These are phyloP conservation scores for Fusarium sp. DNA, from an alignment of 2,329 filamentous ascomycete genomes.

Conservation along the genomic window DNA sequence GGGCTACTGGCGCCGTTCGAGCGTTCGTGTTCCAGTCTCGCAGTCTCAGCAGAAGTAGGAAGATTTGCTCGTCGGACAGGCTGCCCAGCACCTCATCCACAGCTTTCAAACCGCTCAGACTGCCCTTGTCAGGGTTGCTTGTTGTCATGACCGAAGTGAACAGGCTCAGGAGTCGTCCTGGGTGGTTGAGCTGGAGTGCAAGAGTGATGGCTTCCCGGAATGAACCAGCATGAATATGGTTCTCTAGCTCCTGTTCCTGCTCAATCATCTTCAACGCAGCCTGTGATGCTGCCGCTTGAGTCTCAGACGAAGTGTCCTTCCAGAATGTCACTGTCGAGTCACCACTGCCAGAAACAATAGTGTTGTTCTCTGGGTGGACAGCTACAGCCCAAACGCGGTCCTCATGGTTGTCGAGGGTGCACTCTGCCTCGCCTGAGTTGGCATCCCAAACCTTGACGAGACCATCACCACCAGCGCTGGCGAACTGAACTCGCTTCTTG, in stretches of 20 bases:
- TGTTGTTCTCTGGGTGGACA: conserved; percentile 75
- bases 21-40: conserved; percentile 99
- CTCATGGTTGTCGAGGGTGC: conserved; percentile 95
- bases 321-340: conserved; percentile 96
- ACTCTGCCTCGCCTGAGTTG: conserved; percentile 83
- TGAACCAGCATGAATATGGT: conserved; percentile 87
- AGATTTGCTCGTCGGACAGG: conserved; percentile 87
- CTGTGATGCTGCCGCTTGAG: conserved; percentile 78
- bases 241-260: conserved; percentile 93
- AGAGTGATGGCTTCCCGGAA: conserved; percentile 94
- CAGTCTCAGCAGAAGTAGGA: conserved; percentile 81
- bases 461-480: conserved; percentile 91
- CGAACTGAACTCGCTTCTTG: conserved; percentile 77
- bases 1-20: conserved; percentile 84
- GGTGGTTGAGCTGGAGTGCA: conserved; percentile 93
- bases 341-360: conserved; percentile 88
- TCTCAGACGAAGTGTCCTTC: conserved; percentile 89
- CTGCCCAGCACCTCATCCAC: conserved; percentile 88
- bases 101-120: conserved; percentile 72
- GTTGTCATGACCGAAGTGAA: conserved; percentile 84
- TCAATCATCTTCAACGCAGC: conserved; percentile 86
- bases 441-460: conserved; percentile 97
- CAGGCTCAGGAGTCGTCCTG: conserved; percentile 83
- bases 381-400: conserved; percentile 94
- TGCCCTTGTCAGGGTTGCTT: conserved; percentile 69